A percentile compares a stretch with the other conserved stretches of the same genome.
These are phyloP conservation scores for Colletotrichum tanaceti DNA, from an alignment of 2,329 filamentous ascomycete species.

Conservation along the genomic window DNA sequence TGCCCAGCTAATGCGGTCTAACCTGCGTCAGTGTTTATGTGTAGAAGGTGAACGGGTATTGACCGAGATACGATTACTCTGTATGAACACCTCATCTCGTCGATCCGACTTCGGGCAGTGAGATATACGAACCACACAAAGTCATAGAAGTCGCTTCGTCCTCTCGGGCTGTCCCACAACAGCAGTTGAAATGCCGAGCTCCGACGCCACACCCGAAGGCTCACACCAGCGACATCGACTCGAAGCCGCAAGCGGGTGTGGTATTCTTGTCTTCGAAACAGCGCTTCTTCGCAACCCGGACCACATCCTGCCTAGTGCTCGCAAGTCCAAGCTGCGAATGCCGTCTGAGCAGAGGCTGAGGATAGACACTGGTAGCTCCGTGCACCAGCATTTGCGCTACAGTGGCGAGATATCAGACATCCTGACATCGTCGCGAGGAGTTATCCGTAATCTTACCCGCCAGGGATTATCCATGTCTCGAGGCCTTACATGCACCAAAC, in stretches of 20 bases:
- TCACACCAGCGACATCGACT: constrained; percentile 7
- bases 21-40: not conserved
- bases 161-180: no score
- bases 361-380: not conserved
- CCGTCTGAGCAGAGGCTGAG: constrained; percentile 5
- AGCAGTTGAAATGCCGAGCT: not conserved
- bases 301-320: constrained; percentile 27
- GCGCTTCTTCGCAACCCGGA: constrained; percentile 17
- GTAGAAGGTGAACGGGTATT: not conserved
- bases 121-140: not conserved
- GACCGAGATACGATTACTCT: not conserved
- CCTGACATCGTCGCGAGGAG: not conserved
- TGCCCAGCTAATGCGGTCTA: constrained; percentile 8
- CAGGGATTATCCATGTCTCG: not conserved
- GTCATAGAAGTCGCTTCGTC: not conserved
- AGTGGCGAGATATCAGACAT: constrained; percentile 14
- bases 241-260: not conserved
- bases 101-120: not conserved
- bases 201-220: not conserved
- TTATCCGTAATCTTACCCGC: not conserved
- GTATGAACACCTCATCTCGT: not conserved
- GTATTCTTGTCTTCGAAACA: not conserved
- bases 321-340: not conserved
- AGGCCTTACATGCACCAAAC: not conserved
- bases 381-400: not conserved